phyloP scores from a whole-genome alignment of 2,329 filamentous ascomycete genomes.

The Fusarium buxicola region DNA sequence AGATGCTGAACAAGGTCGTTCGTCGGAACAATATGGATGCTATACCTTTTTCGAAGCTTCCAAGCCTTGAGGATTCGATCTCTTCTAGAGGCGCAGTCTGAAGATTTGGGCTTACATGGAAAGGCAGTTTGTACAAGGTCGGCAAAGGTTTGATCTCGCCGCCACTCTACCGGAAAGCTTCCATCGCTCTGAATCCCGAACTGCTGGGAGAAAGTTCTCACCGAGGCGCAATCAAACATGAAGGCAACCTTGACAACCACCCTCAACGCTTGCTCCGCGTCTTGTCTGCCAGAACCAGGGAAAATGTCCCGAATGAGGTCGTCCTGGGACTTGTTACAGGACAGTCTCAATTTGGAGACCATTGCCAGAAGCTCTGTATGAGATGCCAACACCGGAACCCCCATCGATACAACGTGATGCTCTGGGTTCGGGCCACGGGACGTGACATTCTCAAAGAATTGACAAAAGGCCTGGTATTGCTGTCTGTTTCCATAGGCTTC shows the following conservation, averaged over 20 bases:
- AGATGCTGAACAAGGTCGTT: slow-evolving; percentile 1
- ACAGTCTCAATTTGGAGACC: background rate
- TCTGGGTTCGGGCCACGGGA: background rate
- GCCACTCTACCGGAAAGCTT: background rate
- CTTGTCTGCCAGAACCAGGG: background rate
- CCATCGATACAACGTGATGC: background rate
- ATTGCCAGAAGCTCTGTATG: background rate
- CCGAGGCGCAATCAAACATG: background rate
- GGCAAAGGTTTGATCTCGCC: background rate
- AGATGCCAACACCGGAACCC: background rate
- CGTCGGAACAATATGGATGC: background rate
- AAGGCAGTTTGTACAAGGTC: background rate
- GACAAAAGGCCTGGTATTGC: background rate
- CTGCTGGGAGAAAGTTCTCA: background rate
- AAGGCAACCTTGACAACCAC: background rate
- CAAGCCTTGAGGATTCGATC: background rate
- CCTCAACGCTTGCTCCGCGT: background rate
- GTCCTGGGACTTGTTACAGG: background rate
- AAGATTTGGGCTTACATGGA: background rate
- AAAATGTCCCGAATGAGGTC: background rate
- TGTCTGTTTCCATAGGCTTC: background rate
- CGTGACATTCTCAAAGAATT: background rate
- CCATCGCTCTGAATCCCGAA: background rate
- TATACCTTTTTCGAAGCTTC: background rate
- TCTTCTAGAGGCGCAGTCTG: background rate